phyloP scores from a whole-genome alignment of 2,329 filamentous ascomycete genomes.

The Leptographium galeiforme region DNA sequence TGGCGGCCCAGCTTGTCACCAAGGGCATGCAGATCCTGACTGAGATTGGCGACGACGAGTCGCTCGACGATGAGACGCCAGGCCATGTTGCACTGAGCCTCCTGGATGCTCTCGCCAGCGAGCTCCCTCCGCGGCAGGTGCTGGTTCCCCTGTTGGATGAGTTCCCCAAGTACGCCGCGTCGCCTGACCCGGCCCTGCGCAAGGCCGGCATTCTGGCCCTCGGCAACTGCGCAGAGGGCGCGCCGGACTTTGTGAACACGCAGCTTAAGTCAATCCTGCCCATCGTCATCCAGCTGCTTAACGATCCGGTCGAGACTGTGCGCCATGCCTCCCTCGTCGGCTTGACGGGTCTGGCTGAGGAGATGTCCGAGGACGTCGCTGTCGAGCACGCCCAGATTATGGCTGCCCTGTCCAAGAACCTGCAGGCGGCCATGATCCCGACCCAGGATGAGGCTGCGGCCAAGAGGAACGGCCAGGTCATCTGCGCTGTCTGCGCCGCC shows the following conservation, averaged over 20 bases:
- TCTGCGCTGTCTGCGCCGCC: constrained; percentile 79
- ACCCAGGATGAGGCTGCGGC: constrained; percentile 47
- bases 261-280: constrained; percentile 81
- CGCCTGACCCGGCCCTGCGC: constrained; percentile 62
- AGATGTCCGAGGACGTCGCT: constrained; percentile 80
- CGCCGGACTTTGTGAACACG: constrained; percentile 91
- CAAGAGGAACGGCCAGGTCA: constrained; percentile 70
- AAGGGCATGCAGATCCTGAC: constrained; percentile 82
- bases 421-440: constrained; percentile 63
- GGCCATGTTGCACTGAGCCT: constrained; percentile 74
- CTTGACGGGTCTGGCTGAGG: constrained; percentile 81
- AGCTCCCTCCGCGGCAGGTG: constrained; percentile 84
- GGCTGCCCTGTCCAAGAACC: constrained; percentile 73
- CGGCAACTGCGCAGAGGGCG: constrained; percentile 89
- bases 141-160: constrained; percentile 83
- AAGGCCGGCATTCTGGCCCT: constrained; percentile 85
- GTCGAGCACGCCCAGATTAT: constrained; percentile 77
- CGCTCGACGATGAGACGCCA: constrained; percentile 77
- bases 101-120: constrained; percentile 77
- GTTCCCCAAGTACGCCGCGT: constrained; percentile 68
- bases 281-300: constrained; percentile 66
- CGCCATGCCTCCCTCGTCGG: constrained; percentile 78
- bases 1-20: constrained; percentile 76
- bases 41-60: constrained; percentile 67
- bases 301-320: constrained; percentile 73